Evolutionary conservation across 1,139 yeast species (phyloP).

Genomic region (Pichia sp.): DNA sequence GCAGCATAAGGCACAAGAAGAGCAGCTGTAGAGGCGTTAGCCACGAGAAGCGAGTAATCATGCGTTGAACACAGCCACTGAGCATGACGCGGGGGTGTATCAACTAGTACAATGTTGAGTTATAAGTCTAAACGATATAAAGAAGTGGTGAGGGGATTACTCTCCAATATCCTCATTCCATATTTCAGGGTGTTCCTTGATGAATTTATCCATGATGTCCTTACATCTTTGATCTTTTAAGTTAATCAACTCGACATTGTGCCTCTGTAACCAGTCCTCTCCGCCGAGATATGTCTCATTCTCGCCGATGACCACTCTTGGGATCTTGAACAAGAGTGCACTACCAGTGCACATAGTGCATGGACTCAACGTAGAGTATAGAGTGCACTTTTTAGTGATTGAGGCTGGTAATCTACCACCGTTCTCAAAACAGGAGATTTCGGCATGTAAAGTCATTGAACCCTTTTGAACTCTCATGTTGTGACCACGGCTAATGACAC

Average conservation of each 20-base stretch:
- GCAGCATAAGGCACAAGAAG: no score
- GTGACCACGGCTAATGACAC: constrained; percentile 79
- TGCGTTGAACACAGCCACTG: no score
- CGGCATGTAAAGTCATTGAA: constrained; percentile 84
- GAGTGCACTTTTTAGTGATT: constrained; percentile 61
- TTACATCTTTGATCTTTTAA: constrained; percentile 62
- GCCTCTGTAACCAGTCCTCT: constrained; percentile 57
- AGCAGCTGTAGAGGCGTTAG: no score
- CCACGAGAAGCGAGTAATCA: no score
- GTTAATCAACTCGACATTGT: constrained; percentile 73
- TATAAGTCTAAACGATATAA: no score
- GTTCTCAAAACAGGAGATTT: constrained; percentile 78
- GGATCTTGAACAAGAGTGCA: constrained; percentile 77
- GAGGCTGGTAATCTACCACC: constrained; percentile 78
- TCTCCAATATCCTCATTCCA: constrained; percentile 92
- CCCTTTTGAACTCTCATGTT: constrained; percentile 78
- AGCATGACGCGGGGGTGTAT: no score
- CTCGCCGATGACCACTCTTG: constrained; percentile 84
- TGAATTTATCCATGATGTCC: constrained; percentile 68
- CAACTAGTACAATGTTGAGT: no score
- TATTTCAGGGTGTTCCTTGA: constrained; percentile 65
- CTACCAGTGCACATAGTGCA: constrained; percentile 97
- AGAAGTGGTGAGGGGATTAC: constrained; percentile 2
- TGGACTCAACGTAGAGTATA: constrained; percentile 90
- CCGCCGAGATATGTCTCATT: constrained; percentile 72